Conservation (phyloP, 164 flowering plant species). For the Vitis labrusca region DNA sequence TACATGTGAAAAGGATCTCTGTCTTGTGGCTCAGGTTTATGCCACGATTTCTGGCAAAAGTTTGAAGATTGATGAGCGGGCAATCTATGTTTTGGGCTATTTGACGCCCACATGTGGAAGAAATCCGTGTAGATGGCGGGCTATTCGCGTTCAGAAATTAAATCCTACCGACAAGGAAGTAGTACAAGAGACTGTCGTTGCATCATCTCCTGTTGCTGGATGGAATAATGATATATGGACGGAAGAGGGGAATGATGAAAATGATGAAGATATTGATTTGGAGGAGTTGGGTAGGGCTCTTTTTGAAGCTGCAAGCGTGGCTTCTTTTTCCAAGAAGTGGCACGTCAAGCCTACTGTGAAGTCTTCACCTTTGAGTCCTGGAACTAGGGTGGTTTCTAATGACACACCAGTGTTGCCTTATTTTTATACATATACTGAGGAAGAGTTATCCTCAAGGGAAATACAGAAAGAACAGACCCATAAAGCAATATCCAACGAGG, state of each 20-base stretch:
- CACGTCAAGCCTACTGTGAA: slow-evolving; percentile 13
- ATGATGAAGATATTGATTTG: slow-evolving; percentile 55
- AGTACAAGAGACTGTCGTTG: no score
- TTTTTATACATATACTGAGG: slow-evolving; percentile 67
- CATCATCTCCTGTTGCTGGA: no score
- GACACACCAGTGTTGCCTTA: slow-evolving; percentile 68
- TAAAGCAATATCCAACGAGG: slow-evolving; percentile 72
- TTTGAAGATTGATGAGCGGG: no score
- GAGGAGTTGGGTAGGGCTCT: slow-evolving; percentile 64
- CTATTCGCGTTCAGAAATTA: no score
- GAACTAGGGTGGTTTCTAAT: slow-evolving; percentile 17
- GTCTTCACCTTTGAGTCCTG: slow-evolving; percentile 4
- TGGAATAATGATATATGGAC: slow-evolving; percentile 5
- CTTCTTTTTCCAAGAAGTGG: slow-evolving; percentile 47
- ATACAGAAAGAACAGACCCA: slow-evolving; percentile 21
- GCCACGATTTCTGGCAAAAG: no score
- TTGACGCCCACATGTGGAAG: no score
- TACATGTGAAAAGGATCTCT: no score
- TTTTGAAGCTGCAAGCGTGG: slow-evolving; percentile 45
- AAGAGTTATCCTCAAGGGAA: slow-evolving; percentile 41
- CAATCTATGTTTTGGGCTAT: no score
- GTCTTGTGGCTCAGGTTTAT: no score
- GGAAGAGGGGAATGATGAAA: slow-evolving; percentile 22
- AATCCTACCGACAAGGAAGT: no score
- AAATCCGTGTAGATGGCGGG: no score